Base-by-base conservation (phyloP, 331 rosid genomes). In the Stylosanthes scabra region DNA sequence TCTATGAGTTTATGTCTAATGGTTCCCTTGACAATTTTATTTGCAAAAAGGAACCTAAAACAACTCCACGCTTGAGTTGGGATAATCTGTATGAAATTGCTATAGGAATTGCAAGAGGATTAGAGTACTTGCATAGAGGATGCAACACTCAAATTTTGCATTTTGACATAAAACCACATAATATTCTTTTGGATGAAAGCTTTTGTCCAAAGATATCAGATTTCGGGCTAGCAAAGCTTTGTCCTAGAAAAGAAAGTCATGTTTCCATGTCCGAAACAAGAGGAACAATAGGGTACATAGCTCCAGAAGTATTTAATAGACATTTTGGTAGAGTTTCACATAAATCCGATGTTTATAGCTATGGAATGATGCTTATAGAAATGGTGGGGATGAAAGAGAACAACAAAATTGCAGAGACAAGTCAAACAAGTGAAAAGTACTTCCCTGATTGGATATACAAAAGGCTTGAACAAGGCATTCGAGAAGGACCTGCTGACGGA, bases 261-360 rank as follows among this genome's bases (percentile, higher is more conserved):
- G 16, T 81, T 15, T 78, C 86, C 0, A 74, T 8, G 75, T 7
- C 67, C 12, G 27, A 65, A 55, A 70, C 75, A 0, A 81, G 86
- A 61, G 90, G 84, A 3, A 86, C 88, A 64, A 54, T 74, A 0
- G 86, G 86, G 6, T 81, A 83, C 40, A 80, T 79, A 11, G 86
- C 88, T 27, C 86, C 84, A 1, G 81, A 83, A 55, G 54, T 83
- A 11, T 68, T 42, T 29, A 63, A 5, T 37, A 80, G 82, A 46
- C 74, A 46, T 16, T 74, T 78, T 7, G 89, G 79, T 12, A 66
- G 59, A 50, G 84, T 82, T 50, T 85, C 86, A 0, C 64, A 28
- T 0, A 85, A 82, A 47, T 79, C 79, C 0, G 81, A 85, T 70
- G 84, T 85, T 5, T 85, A 82, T 42, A 82, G 85, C 9, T 85